Base-by-base conservation (phyloP, 331 rosid genomes). In the Arachis monticola region DNA sequence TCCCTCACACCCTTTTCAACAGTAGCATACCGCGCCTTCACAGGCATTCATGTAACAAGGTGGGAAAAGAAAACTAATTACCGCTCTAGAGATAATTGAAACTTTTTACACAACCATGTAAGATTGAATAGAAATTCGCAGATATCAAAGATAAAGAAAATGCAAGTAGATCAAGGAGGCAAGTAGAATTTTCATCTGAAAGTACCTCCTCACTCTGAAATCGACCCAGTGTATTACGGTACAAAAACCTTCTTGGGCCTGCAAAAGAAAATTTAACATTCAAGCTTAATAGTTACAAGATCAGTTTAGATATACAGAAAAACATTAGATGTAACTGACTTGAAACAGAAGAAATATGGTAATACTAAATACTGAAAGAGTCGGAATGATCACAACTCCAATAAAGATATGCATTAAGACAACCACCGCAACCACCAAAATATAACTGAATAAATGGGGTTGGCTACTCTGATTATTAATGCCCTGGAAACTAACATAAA, bases 201-300 rank as follows among this genome's bases (percentile, higher is more conserved):
- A 47, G 69, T 85, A 91, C 98, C 97, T 94, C 99, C 78, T 88
- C 91, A 58, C 91, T 87, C 63, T 74, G 99, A 65, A 94, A 80
- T 81, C 96, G 90, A 64, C 96, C 93, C 60, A 92, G 85, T 35
- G 99, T 92, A 55, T 88, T 84, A 66, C 96, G 97, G 69, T 90
- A 85, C 46, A 94, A 79, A 77, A 92, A 92, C 84, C 96, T 87
- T 90, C 99, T 88, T 7, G 99, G 97, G 52, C 86, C 97, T 94
- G 85, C 61, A 30, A 83, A 52, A 44, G 64, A 58, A 55, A 67
- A 58, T 67, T 32, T 32, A 56, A 41, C 10, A 65, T 40, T 14
- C 22, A 46, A 56, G 58, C 51, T 17, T 7, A 27, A 62, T 8
- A 35, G 47, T 77, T 51, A 63, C 56, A 72, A 72, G 67, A 27